Conservation (phyloP, 2,329 filamentous ascomycete species). For the Cytospora leucostoma region DNA sequence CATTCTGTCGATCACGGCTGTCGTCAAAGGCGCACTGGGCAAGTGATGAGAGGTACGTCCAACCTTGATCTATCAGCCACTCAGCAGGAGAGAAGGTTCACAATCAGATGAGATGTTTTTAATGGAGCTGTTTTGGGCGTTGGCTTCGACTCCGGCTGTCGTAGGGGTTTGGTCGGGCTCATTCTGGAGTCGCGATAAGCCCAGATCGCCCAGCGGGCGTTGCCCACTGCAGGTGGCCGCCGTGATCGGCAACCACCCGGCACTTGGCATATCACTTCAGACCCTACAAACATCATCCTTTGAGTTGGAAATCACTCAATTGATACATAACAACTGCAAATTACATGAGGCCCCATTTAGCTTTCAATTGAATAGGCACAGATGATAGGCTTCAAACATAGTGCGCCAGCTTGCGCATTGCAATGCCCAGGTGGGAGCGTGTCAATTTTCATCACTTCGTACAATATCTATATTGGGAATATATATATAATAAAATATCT, state of each 20-base stretch:
- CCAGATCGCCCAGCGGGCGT: not conserved
- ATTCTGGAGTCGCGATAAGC: constrained; percentile 1
- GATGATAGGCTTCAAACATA: too few species aligned
- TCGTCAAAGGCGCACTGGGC: not conserved
- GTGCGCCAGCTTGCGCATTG: too few species aligned
- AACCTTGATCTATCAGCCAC: too few species aligned
- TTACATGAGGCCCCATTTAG: too few species aligned
- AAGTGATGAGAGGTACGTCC: not conserved
- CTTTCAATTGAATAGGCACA: too few species aligned
- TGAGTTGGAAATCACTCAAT: not conserved
- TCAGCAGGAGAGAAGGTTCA: too few species aligned
- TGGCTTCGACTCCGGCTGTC: not conserved
- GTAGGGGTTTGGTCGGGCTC: too few species aligned
- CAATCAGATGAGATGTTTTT: not conserved
- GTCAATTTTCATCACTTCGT: too few species aligned
- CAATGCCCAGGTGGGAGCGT: too few species aligned
- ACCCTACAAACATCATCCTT: not conserved
- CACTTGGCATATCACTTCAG: not conserved
- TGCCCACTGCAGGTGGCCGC: not conserved
- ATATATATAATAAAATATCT: too few species aligned
- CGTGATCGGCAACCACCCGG: constrained; percentile 3
- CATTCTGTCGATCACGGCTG: not conserved
- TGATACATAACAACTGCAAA: too few species aligned
- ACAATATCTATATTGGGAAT: too few species aligned
- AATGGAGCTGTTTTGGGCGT: not conserved